phyloP scores from a whole-genome alignment of 495 filamentous ascomycete genomes.

The Penicillium macrosclerotiorum region DNA sequence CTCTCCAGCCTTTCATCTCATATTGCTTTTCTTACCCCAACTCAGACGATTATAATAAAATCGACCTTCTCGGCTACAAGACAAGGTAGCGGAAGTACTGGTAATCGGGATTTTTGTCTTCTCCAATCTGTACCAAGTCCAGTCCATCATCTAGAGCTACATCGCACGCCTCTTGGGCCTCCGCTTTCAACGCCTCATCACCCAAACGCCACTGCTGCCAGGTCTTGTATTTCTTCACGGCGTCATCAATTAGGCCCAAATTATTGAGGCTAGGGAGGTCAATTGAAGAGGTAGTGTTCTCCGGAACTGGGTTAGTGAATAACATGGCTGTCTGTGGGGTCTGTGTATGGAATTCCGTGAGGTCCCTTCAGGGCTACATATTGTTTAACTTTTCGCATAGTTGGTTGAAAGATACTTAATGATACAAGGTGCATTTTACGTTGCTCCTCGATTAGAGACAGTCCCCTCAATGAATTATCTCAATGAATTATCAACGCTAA shows the following conservation, averaged over 20 bases:
- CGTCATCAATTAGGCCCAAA: slow-evolving; percentile 8
- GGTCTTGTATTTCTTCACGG: slow-evolving; percentile 5
- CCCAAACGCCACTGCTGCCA: slow-evolving; percentile 2
- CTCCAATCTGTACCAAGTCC: slow-evolving; percentile 4
- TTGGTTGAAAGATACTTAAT: not conserved
- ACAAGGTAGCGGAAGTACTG: too few relatives aligned
- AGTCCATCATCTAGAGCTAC: slow-evolving; percentile 10
- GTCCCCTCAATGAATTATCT: not conserved
- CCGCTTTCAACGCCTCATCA: slow-evolving; percentile 7
- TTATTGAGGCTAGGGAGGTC: slow-evolving; percentile 4
- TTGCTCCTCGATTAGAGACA: not conserved
- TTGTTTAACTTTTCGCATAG: too few relatives aligned
- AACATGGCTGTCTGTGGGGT: slow-evolving; percentile 5
- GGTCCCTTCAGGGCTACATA: too few relatives aligned
- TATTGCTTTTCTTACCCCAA: too few relatives aligned
- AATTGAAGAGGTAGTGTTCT: not conserved
- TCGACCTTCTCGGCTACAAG: too few relatives aligned
- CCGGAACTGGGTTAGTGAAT: not conserved
- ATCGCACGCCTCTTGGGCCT: slow-evolving; percentile 4
- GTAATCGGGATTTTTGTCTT: slow-evolving; percentile 6
- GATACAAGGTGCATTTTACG: not conserved
- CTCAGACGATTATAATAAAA: too few relatives aligned
- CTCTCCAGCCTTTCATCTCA: too few relatives aligned
- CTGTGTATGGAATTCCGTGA: slow-evolving; percentile 1
- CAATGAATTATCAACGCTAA: too few relatives aligned